These are phyloP conservation scores for Rhodotorula kratochvilovae DNA, from an alignment of 768 basidiomycete species.

Conservation along the genomic window DNA sequence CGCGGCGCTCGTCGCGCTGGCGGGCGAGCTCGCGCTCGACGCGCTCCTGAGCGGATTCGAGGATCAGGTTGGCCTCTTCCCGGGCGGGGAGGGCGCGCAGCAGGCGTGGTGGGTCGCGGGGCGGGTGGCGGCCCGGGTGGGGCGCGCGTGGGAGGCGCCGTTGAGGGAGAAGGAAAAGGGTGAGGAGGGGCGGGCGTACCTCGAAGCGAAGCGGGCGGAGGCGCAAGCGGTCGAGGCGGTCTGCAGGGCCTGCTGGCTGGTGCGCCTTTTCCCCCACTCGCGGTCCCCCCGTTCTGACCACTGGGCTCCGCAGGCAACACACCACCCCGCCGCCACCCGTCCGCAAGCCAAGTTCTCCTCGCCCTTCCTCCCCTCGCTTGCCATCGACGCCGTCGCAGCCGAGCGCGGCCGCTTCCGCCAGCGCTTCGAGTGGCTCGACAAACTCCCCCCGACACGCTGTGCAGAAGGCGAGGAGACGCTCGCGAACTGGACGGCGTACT, in stretches of 20 bases:
- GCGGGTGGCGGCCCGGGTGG: background rate
- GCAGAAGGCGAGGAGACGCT: slow-evolving; percentile 60
- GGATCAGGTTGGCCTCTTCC: slow-evolving; percentile 2
- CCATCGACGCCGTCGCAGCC: background rate
- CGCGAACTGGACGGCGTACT: slow-evolving; percentile 73
- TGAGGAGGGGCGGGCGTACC: background rate
- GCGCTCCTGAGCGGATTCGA: slow-evolving; percentile 26
- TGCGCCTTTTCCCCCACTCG: background rate
- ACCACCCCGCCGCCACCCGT: background rate
- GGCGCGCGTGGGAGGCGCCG: background rate
- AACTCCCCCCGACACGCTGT: background rate
- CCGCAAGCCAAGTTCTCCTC: slow-evolving; percentile 2
- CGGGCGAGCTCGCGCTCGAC: slow-evolving; percentile 14
- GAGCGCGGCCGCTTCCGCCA: slow-evolving; percentile 14
- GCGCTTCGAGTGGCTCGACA: slow-evolving; percentile 18
- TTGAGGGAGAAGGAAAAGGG: too few relatives aligned
- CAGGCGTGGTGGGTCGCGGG: slow-evolving; percentile 23
- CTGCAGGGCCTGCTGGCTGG: background rate
- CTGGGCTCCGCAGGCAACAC: too few relatives aligned
- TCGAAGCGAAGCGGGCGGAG: background rate
- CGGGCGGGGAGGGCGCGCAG: background rate
- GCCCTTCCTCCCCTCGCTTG: slow-evolving; percentile 23
- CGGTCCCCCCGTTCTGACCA: too few relatives aligned
- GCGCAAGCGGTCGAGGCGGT: background rate
- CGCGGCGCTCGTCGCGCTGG: background rate